Base-by-base conservation (phyloP, 495 filamentous ascomycete genomes). In the Daldinia childiae region DNA sequence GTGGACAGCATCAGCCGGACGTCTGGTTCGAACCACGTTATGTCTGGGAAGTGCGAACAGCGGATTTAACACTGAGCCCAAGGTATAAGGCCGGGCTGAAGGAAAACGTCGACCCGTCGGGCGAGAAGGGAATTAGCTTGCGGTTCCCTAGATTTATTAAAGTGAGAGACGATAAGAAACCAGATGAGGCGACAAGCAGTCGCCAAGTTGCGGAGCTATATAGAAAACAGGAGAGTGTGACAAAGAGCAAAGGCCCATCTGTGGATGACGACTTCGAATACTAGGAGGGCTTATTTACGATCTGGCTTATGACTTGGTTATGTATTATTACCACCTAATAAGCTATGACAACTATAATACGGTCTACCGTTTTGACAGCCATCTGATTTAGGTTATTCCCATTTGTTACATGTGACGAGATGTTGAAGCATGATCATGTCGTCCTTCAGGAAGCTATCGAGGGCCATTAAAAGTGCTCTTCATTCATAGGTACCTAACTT, bases 221-320 rank as follows among this genome's bases (percentile, higher is more conserved):
- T 84, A 86, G 89, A 68, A 94, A 92, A 82, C 95, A 99, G 83
- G 94, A 97, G 80, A 89, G 89, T 58, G 92, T 97, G 32, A 80
- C 84, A 5, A 85, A 94, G 73, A 90, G 82, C 60, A 94, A 94
- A 80, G 90, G 88, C 2, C 89, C 90, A 21, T 90, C 89, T 12
- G 94, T 94, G 59, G 95, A 99, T 86, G 96, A 98, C 86, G 93
- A 98, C 82, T 99, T 97, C 81, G 95, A 99, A 82, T 99, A 99
- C 82, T 99, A 79, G 69, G 26, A 48, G 19, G 43, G 14, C 27
- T 15, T 36, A 24, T 45, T 60, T 48, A 41, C 17, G 51, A 43
- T n/a, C 63, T 67, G n/a, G 52, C n/a, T 59, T 39, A 62, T 32
- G 60, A 67, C 51, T 29, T 41, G n/a, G 50, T 50, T 51, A 56